Percentiles rank a stretch among this genome's conserved stretches.
phyloP scores from a whole-genome alignment of 78 protist genomes.

The Anaeramoeba ignava region DNA sequence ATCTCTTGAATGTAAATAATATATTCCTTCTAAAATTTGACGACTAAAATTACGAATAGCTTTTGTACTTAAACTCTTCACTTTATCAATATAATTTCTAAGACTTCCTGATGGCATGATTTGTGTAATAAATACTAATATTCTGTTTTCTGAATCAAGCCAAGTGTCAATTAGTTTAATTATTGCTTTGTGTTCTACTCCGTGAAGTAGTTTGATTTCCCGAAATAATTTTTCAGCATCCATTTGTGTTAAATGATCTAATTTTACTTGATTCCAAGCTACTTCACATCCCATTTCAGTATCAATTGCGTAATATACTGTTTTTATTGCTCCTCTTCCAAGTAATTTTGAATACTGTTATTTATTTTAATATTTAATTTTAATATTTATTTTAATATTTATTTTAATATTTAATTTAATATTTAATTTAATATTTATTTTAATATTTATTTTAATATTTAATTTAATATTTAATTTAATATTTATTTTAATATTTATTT shows the following conservation, averaged over 20 bases:
- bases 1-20: constrained; percentile 51
- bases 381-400: no score
- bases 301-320: no score
- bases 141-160: constrained; percentile 21
- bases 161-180: constrained; percentile 35
- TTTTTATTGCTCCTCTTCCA: no score
- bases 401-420: no score
- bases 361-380: no score
- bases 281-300: constrained; percentile 58
- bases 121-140: constrained; percentile 71
- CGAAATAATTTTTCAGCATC: background rate
- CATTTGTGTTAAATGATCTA: background rate
- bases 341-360: no score
- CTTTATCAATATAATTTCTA: no score
- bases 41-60: constrained; percentile 31
- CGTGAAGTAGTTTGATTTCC: constrained; percentile 30
- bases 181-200: constrained; percentile 45
- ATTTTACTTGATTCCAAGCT: constrained; percentile 70
- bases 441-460: no score
- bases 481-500: no score
- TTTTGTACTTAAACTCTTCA: no score
- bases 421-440: no score
- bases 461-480: no score
- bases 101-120: constrained; percentile 76
- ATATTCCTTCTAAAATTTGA: constrained; percentile 69